These are phyloP conservation scores for Aureobasidium sp. DNA, from an alignment of 2,329 filamentous ascomycete genomes.

Conservation along the genomic window DNA sequence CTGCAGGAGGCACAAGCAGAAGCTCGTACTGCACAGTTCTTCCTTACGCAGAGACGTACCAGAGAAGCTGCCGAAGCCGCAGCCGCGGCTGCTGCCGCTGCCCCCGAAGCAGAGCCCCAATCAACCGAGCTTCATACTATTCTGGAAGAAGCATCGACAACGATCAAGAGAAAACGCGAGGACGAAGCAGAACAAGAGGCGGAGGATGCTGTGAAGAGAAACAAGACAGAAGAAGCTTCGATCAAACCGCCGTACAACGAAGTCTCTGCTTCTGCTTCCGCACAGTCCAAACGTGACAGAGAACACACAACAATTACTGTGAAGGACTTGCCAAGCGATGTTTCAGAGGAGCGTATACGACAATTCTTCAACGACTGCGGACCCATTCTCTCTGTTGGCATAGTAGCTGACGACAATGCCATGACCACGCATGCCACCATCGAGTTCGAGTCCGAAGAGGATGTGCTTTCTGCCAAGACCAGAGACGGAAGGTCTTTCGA, in stretches of 20 bases:
- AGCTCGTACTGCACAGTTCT: conserved; percentile 61
- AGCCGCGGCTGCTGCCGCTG: conserved; percentile 51
- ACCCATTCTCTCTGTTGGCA: conserved; percentile 67
- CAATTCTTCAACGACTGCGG: conserved; percentile 93
- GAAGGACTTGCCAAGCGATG: conserved; percentile 63
- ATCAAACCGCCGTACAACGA: conserved; percentile 26
- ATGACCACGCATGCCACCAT: conserved; percentile 65
- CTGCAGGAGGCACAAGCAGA: conserved; percentile 68
- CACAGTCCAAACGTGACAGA: conserved; percentile 65
- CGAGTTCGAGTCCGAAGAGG: conserved; percentile 75
- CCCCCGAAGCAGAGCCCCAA: conserved; percentile 28
- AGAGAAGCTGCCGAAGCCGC: conserved; percentile 60
- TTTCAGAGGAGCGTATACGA: conserved; percentile 64
- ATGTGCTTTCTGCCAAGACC: conserved; percentile 72
- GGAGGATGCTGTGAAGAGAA: conserved; percentile 59
- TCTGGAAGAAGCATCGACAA: conserved; percentile 23
- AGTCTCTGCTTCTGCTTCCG: conserved; percentile 28
- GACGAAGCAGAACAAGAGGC: conserved; percentile 44
- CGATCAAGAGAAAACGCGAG: conserved; percentile 69
- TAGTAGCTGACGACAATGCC: conserved; percentile 58
- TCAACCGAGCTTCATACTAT: conserved; percentile 28
- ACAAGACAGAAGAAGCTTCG: conserved; percentile 42
- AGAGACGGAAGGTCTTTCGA: conserved; percentile 75
- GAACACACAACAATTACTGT: conserved; percentile 85
- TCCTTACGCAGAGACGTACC: conserved; percentile 56